Conservation (phyloP, 306 rosid species). For the Quercus bicolor region DNA sequence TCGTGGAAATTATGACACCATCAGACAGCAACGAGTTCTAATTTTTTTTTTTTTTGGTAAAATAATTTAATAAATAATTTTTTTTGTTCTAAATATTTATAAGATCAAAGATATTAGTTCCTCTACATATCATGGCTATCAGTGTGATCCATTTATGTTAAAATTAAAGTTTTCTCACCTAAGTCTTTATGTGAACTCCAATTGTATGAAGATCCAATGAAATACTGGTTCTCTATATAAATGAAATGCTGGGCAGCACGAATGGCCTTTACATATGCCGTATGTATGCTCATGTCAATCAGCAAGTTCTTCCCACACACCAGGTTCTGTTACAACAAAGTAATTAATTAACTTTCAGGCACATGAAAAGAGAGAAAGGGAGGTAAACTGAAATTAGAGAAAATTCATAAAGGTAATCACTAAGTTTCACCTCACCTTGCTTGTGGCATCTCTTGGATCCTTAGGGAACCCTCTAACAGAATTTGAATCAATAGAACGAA, state of each 20-base stretch:
- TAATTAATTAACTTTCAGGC: constrained; percentile 17
- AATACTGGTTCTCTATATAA: constrained; percentile 93
- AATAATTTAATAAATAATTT: too few species aligned
- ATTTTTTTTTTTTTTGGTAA: too few species aligned
- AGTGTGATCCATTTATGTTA: constrained; percentile 13
- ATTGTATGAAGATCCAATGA: constrained; percentile 88
- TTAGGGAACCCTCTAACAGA: constrained; percentile 86
- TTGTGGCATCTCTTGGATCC: constrained; percentile 74
- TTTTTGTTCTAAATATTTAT: too few species aligned
- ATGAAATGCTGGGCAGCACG: constrained; percentile 94
- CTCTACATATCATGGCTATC: not conserved
- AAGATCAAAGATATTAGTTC: not conserved
- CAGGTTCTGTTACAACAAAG: constrained; percentile 59
- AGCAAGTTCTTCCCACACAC: constrained; percentile 93
- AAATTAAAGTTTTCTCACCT: constrained; percentile 44
- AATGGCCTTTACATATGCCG: constrained; percentile 92
- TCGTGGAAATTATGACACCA: not conserved
- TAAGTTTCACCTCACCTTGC: constrained; percentile 45
- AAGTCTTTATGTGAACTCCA: constrained; percentile 74
- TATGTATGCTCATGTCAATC: constrained; percentile 98
- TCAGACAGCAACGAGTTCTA: not conserved
- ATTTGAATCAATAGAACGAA: constrained; percentile 91
- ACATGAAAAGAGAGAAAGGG: constrained; percentile 3
- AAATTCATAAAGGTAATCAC: constrained; percentile 22
- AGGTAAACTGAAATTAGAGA: constrained; percentile 7